Evolutionary conservation across 257 asterid genomes (phyloP).

Genomic region (Scutellaria barbata): DNA sequence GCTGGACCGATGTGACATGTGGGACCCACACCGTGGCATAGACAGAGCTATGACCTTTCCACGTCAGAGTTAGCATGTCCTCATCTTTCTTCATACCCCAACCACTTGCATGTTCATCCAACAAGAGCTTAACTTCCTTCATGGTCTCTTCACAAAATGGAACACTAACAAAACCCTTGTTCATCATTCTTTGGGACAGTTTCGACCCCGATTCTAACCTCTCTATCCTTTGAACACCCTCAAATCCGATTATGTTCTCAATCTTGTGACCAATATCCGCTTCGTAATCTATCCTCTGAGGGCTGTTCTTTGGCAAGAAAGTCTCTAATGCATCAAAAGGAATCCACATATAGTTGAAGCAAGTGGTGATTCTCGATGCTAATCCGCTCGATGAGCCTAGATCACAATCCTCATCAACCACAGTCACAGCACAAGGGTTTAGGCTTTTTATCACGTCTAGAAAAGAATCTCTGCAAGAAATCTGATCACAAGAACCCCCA

Average conservation of each 20-base stretch:
- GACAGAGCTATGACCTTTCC: conserved; percentile 82
- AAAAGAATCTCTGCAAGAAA: conserved; percentile 52
- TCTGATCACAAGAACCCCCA: neutral
- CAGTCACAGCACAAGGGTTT: conserved; percentile 51
- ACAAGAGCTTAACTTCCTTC: conserved; percentile 60
- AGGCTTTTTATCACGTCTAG: conserved; percentile 44
- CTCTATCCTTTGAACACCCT: conserved; percentile 65
- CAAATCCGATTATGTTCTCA: conserved; percentile 66
- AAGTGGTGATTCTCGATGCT: conserved; percentile 56
- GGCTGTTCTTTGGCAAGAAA: conserved; percentile 71
- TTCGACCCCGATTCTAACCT: conserved; percentile 53
- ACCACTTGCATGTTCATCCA: conserved; percentile 82
- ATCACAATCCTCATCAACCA: conserved; percentile 77
- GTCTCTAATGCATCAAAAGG: conserved; percentile 81
- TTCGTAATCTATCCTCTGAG: conserved; percentile 64
- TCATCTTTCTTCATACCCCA: conserved; percentile 93
- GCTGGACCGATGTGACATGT: neutral
- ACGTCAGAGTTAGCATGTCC: conserved; percentile 68
- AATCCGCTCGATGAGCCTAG: conserved; percentile 45
- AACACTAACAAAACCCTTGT: conserved; percentile 47
- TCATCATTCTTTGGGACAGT: conserved; percentile 57
- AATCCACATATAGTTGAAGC: conserved; percentile 82
- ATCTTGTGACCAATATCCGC: conserved; percentile 73
- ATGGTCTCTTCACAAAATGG: conserved; percentile 65
- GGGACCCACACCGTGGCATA: conserved; percentile 77